These are phyloP conservation scores for Clavariopsis aquatica DNA, from an alignment of 495 filamentous ascomycete genomes.

Conservation along the genomic window DNA sequence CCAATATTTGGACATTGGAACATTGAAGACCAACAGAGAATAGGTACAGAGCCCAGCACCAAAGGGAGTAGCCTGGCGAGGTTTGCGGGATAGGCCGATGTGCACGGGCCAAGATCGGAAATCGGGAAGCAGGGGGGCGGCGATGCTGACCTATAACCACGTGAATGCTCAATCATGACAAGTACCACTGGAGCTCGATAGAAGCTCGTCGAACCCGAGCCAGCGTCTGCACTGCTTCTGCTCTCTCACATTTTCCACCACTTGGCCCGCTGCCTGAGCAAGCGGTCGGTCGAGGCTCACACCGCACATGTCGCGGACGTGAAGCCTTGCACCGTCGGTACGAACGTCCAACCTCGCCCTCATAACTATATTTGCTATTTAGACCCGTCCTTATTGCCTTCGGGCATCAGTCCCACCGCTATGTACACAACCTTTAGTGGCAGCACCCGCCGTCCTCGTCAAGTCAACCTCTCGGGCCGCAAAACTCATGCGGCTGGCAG, in stretches of 20 bases:
- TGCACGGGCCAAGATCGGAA: not conserved
- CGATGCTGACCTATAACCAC: conserved; percentile 15
- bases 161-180: conserved; percentile 7
- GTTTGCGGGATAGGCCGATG: not conserved
- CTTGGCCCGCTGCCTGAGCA: not conserved
- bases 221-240: not conserved
- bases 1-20: too few relatives aligned
- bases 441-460: conserved; percentile 76
- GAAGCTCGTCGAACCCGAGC: conserved; percentile 15
- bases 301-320: not conserved
- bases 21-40: too few relatives aligned
- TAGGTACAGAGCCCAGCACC: too few relatives aligned
- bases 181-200: not conserved
- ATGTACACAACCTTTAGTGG: conserved; percentile 96
- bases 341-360: not conserved
- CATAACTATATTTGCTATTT: not conserved
- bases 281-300: not conserved
- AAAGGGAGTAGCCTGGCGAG: too few relatives aligned
- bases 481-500: conserved; percentile 71
- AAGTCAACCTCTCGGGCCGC: conserved; percentile 92
- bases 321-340: not conserved
- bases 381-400: not conserved
- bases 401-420: conserved; percentile 5
- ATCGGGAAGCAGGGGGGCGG: not conserved
- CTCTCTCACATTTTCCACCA: too few relatives aligned